Conservation (phyloP, 2,329 filamentous ascomycete species). For the Aureobasidium uvarum region DNA sequence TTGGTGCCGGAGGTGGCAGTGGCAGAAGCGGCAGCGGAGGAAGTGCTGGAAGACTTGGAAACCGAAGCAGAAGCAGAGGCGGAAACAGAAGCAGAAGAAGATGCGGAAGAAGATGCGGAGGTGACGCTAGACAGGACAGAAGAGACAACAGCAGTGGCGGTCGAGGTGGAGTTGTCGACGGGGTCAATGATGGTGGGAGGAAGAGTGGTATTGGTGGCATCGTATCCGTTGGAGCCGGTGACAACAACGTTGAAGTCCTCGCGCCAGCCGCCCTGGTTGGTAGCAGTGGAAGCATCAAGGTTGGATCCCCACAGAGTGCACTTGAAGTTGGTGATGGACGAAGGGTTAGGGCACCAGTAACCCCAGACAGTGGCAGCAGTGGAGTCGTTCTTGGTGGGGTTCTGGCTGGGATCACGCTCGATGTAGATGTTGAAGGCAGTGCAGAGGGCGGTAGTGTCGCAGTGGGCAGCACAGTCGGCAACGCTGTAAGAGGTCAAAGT, state of each 20-base stretch:
- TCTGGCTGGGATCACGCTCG: constrained; percentile 31
- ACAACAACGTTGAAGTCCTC: constrained; percentile 29
- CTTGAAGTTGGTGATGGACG: constrained; percentile 37
- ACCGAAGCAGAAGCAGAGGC: constrained; percentile 4
- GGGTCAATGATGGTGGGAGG: constrained; percentile 11
- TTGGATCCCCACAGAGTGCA: constrained; percentile 37
- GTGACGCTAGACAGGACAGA: constrained; percentile 9
- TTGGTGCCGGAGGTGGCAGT: constrained; percentile 25
- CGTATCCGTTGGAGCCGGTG: constrained; percentile 30
- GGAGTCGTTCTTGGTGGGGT: constrained; percentile 29
- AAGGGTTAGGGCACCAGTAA: constrained; percentile 33
- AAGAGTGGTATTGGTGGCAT: constrained; percentile 28
- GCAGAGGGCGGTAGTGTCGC: constrained; percentile 30
- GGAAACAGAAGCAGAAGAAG: too few relatives aligned
- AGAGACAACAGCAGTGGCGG: constrained; percentile 2
- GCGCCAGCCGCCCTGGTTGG: constrained; percentile 28
- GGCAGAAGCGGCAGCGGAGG: background rate
- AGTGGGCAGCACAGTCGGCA: constrained; percentile 30
- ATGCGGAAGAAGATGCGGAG: background rate
- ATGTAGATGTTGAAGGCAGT: constrained; percentile 32
- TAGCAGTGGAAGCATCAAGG: constrained; percentile 29
- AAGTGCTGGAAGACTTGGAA: background rate
- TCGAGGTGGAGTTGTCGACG: constrained; percentile 22
- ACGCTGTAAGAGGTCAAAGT: constrained; percentile 31
- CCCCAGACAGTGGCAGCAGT: constrained; percentile 30